These are phyloP conservation scores for Acrocalymma vagum DNA, from an alignment of 2,329 filamentous ascomycete species.

Conservation along the genomic window DNA sequence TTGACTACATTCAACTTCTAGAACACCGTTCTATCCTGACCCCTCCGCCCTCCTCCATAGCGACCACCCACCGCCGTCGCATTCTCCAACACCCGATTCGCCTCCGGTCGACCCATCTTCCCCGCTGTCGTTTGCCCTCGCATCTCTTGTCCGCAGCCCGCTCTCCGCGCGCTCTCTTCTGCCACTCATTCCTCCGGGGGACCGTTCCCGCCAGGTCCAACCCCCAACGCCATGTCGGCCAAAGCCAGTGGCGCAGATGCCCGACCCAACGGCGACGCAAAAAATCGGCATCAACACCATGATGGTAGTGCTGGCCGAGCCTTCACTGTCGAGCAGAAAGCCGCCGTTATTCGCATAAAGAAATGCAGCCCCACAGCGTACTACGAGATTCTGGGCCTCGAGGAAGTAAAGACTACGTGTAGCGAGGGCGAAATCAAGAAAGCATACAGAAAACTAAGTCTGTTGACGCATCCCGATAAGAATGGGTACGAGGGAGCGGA, in stretches of 20 bases:
- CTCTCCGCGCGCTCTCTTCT: no score
- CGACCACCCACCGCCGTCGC: no score
- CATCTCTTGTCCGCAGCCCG: no score
- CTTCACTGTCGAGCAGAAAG: constrained; percentile 90
- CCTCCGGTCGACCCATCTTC: no score
- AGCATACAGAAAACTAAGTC: constrained; percentile 91
- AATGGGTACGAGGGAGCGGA: constrained; percentile 96
- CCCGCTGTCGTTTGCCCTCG: no score
- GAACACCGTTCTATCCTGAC: background rate
- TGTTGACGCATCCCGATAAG: constrained; percentile 98
- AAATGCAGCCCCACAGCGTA: constrained; percentile 86
- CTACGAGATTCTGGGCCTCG: constrained; percentile 90
- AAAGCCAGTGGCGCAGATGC: constrained; percentile 54
- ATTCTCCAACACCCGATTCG: no score
- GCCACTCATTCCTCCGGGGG: constrained; percentile 2
- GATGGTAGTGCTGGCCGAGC: constrained; percentile 79
- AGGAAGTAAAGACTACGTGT: constrained; percentile 69
- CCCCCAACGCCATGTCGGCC: constrained; percentile 47
- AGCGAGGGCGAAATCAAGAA: constrained; percentile 93
- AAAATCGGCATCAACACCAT: constrained; percentile 71
- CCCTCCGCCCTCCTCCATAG: background rate
- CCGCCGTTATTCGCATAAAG: constrained; percentile 87
- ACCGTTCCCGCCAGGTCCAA: constrained; percentile 9
- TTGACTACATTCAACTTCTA: constrained; percentile 3
- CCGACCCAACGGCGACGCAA: constrained; percentile 47